Evolutionary conservation across 495 filamentous ascomycete genomes (phyloP), one percentile per base, ranked within the genome.

Genomic region (Aspergillus carlsbadensis): DNA sequence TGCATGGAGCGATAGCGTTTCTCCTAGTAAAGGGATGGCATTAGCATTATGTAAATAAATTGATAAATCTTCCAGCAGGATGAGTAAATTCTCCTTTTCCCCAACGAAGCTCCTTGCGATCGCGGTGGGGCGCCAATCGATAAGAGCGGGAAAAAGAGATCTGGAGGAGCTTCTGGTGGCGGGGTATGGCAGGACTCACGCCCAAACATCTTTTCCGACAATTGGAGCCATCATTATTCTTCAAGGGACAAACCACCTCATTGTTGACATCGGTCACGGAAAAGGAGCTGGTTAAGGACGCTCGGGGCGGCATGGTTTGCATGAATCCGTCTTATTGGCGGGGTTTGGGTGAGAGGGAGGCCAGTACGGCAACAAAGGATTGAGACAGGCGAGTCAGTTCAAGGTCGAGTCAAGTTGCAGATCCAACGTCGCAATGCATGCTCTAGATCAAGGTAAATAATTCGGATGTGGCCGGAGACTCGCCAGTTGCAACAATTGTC

Each of bases 1-100:
- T 97, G 95, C 89, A 98, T 98, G 48, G 93, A 97, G 68, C 94
- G 92, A 80, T 91, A 98, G 65, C 92, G 87, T 74, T 96, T 96
- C 77, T 96, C 92, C 91, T 96, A 73, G 68, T 62, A 44, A 42
- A 46, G 18, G 24, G 44, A 37, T 44, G 56, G 39, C 41, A 46
- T 75, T 68, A 72, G 70, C 61, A 57, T 44, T 18, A 14, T 39
- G 63, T 55, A 61, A 48, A 48, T 54, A 58, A 17, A 17, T 29
- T 8, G 26, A 29, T 29, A 29, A 29, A 29, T 29, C 26, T 29
- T 29, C 8, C 26, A 29, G 26, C 31, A 21, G 14, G 22, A 10
- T 21, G 22, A 21, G 11, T 17, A 4, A 26, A 14, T 56, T 18
- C 10, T 40, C n/a, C n/a, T 41, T 20, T 18, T 35, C 14, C 21